Evolutionary conservation across 257 asterid genomes (phyloP), one percentile per base, ranked within the genome.

Genomic region (Solanum dulcamara): DNA sequence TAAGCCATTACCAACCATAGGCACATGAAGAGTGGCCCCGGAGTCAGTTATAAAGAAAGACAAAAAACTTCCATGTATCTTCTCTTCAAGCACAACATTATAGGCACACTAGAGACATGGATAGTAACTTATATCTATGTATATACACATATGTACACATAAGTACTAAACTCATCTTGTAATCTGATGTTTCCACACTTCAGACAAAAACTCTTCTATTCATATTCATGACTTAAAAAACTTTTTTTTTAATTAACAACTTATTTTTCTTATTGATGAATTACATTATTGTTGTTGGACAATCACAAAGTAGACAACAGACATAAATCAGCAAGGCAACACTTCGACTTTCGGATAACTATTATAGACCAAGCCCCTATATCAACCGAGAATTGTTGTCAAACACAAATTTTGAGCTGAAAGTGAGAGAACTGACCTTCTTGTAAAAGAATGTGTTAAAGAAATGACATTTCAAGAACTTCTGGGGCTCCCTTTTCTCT

Each of bases 391-490:
- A 46, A 18, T 28, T 46, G 62, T 77, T 46, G 42, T 46, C 28
- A 64, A 77, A 17, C 18, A 28, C 24, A 77, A 75, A 26, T 44
- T 77, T 77, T 28, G 28, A 77, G 14, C 83, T 17, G 42, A 28
- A 48, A 26, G 15, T 15, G 62, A 46, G 26, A 3, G 33, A 77
- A 83, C 85, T 60, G 42, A 95, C 99, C 98, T 95, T 97, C 88
- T 94, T 97, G 88, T 93, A 97, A 81, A 97, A 97, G 93, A 95
- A 97, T 53, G 97, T 94, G 87, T 82, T 95, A 62, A 90, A 93
- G 90, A 95, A 97, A 90, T 97, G 99, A 87, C 99, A 95, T 48
- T 92, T 94, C 91, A 97, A 87, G 88, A 94, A 95, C 92, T 92
- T 95, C 44, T 88, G 80, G 22, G 98, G 98, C 83, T 92, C 94